Conservation (phyloP, 2,329 filamentous ascomycete species). For the Fusarium chuoi region DNA sequence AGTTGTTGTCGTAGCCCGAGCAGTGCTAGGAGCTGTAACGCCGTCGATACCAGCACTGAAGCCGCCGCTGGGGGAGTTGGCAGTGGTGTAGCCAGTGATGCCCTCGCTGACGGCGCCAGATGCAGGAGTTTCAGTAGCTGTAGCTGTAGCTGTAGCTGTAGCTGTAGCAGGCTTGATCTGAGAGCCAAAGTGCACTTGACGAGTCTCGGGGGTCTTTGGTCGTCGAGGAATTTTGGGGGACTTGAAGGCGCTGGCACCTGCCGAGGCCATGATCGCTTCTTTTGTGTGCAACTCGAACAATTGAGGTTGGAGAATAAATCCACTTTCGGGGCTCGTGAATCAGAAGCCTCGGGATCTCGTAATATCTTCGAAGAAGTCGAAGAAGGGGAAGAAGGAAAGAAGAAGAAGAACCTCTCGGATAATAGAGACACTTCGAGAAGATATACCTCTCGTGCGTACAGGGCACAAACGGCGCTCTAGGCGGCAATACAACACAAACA, state of each 20-base stretch:
- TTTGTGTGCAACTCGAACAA: conserved; percentile 11
- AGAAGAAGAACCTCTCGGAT: not conserved
- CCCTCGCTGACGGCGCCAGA: not conserved
- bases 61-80: conserved; percentile 41
- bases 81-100: conserved; percentile 29
- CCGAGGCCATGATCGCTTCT: conserved; percentile 41
- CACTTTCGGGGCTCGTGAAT: conserved; percentile 12
- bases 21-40: conserved; percentile 12
- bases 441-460: not conserved
- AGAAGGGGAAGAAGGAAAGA: not conserved
- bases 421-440: not conserved
- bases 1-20: conserved; percentile 2
- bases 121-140: not conserved
- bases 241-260: conserved; percentile 41
- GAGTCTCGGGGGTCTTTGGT: conserved; percentile 42
- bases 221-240: conserved; percentile 47
- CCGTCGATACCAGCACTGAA: conserved; percentile 32
- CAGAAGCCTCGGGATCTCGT: not conserved
- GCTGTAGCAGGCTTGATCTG: not conserved
- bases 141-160: not conserved
- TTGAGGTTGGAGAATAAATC: not conserved
- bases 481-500: not conserved
- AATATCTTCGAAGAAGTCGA: conserved; percentile 3
- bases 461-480: not conserved
- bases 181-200: conserved; percentile 48